Percentiles rank a stretch among this genome's conserved stretches.
Conservation (phyloP, 257 asterid species). For the Ocimum tenuiflorum region DNA sequence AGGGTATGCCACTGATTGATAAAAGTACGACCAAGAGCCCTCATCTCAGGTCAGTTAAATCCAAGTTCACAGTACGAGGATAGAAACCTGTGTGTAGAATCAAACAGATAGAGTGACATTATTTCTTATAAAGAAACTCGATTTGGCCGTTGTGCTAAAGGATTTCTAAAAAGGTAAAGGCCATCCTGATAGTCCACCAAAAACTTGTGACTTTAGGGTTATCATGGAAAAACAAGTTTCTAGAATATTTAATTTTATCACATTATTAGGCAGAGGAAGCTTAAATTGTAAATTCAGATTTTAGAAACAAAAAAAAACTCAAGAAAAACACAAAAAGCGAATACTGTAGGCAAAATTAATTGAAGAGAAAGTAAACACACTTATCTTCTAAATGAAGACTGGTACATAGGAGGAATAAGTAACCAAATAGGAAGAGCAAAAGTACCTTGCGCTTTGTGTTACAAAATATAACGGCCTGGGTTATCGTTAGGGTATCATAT, state of each 20-base stretch:
- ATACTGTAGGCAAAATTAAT: background rate
- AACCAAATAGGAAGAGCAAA: background rate
- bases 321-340: background rate
- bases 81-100: background rate
- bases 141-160: no score
- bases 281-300: background rate
- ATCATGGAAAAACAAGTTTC: background rate
- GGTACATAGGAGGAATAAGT: background rate
- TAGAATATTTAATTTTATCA: background rate
- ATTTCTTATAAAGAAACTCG: background rate
- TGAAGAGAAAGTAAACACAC: background rate
- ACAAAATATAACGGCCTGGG: slow-evolving; percentile 96
- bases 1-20: no score
- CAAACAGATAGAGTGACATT: background rate
- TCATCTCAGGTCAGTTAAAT: background rate
- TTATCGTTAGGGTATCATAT: slow-evolving; percentile 85
- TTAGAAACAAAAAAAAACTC: background rate
- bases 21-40: background rate
- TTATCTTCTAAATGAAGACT: background rate
- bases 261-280: background rate
- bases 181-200: no score
- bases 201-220: no score
- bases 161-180: no score
- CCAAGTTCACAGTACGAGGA: background rate
- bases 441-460: slow-evolving; percentile 87